phyloP scores from a whole-genome alignment of 2,329 filamentous ascomycete genomes.

The Davidsoniella virescens region DNA sequence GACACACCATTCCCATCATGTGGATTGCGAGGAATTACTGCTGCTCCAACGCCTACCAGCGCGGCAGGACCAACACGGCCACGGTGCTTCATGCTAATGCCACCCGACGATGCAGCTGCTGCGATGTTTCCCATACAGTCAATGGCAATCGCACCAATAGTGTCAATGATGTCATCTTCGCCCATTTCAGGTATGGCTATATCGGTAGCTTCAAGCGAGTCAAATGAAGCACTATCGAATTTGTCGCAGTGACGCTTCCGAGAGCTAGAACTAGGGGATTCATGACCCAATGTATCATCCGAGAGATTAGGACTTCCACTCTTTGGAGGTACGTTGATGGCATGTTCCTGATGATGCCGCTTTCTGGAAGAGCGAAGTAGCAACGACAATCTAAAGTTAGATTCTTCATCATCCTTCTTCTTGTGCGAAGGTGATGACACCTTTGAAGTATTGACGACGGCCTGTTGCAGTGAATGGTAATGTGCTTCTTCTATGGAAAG shows the following conservation, averaged over 20 bases:
- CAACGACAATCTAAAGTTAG: background rate
- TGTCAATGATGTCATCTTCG: constrained; percentile 60
- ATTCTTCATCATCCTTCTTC: background rate
- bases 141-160: constrained; percentile 87
- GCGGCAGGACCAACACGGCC: constrained; percentile 87
- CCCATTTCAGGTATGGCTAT: constrained; percentile 1
- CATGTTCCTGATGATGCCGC: background rate
- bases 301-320: background rate
- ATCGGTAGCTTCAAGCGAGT: background rate
- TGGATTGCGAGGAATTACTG: constrained; percentile 62
- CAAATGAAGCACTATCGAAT: background rate
- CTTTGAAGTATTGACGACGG: too few species aligned
- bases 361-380: constrained; percentile 2
- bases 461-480: constrained; percentile 6
- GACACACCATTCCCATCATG: constrained; percentile 51
- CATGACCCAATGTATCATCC: background rate
- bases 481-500: constrained; percentile 10
- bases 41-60: constrained; percentile 78
- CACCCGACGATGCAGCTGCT: constrained; percentile 87
- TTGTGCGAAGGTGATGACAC: too few species aligned
- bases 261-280: background rate
- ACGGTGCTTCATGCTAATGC: constrained; percentile 95
- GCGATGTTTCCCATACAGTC: constrained; percentile 77
- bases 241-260: constrained; percentile 7
- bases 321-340: background rate